Percentiles rank a stretch among this genome's conserved stretches.
phyloP scores from a whole-genome alignment of 768 basidiomycete genomes.

The Neoboletus brunneissimus region DNA sequence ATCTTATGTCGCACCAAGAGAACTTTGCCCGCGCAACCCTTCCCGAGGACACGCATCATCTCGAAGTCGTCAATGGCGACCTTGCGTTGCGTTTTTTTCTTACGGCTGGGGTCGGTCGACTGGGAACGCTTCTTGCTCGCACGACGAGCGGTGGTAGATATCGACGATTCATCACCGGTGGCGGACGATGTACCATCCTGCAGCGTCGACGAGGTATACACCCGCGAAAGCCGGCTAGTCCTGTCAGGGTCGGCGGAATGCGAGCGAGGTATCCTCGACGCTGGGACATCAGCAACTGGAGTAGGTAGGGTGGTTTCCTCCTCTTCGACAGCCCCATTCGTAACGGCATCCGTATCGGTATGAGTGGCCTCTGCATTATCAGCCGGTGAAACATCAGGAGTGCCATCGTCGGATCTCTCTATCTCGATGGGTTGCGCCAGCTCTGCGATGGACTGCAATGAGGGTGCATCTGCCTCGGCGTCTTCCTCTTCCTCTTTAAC shows the following conservation, averaged over 20 bases:
- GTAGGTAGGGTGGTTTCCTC: constrained; percentile 35
- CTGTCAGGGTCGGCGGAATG: constrained; percentile 80
- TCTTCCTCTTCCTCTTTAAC: constrained; percentile 32
- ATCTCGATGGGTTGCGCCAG: constrained; percentile 18
- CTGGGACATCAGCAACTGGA: constrained; percentile 36
- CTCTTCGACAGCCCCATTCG: constrained; percentile 25
- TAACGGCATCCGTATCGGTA: constrained; percentile 23
- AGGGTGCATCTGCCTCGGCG: constrained; percentile 1
- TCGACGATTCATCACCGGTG: constrained; percentile 69
- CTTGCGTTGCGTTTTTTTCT: constrained; percentile 58
- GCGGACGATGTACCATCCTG: constrained; percentile 54
- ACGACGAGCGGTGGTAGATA: constrained; percentile 51
- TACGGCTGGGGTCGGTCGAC: constrained; percentile 48
- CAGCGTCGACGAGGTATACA: constrained; percentile 52
- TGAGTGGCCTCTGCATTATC: constrained; percentile 5
- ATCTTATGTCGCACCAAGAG: constrained; percentile 82
- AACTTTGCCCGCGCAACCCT: constrained; percentile 97
- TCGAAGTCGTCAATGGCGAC: constrained; percentile 91
- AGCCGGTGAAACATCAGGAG: constrained; percentile 11
- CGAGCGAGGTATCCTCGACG: constrained; percentile 64
- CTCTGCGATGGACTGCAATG: constrained; percentile 5
- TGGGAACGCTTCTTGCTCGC: constrained; percentile 54
- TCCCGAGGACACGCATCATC: constrained; percentile 94
- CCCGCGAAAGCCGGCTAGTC: constrained; percentile 54
- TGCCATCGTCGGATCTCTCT: constrained; percentile 23